Base-by-base conservation (phyloP, 1,284 basidiomycete species). In the Neolentinus lepideus region DNA sequence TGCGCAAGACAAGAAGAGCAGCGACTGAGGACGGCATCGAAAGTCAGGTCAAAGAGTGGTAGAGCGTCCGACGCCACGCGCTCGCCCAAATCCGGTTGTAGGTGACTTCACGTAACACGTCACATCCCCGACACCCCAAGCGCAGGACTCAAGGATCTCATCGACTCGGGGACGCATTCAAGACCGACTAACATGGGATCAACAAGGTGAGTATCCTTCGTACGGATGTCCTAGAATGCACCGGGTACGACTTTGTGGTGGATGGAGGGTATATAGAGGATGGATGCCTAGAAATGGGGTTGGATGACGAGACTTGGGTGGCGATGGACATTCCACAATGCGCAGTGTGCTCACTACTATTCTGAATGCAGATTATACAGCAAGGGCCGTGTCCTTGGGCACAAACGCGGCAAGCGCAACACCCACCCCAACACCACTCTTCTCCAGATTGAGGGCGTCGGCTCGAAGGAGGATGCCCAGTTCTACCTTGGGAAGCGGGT, bases 401-500 rank as follows among this genome's bases (percentile, higher is more conserved):
- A 97, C 91, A 96, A 98, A 82, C 92, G 97, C 66, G 94, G 92
- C 66, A 98, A 98, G 83, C 89, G 93, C 73, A 98, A 97, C 83
- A 83, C 90, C 62, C 83, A 88, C 71, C 94, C 94, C 70, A 96
- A 96, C 82, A 97, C 94, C 63, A 92, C 94, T 58, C 86, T 99
- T 67, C 77, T 99, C 70, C 92, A 96, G 78, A 94, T 99, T 71
- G 96, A 99, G 80, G 96, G 96, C 72, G 95, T 98, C 57, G 85
- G 87, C 66, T 88, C 79, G 67, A 92, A 94, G 77, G 86, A 97
- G 78, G 94, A 97, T 67, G 93, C 95, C 54, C 90, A 95, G 73
- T 96, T 94, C 77, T 99, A 99, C 83, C 85, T 98, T 61, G 97
- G 96, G 73, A 99, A 99, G 94, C 92, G 96, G 66, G 83, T 99